Evolutionary conservation across 768 basidiomycete genomes (phyloP).

Genomic region (Mycena chlorophos): DNA sequence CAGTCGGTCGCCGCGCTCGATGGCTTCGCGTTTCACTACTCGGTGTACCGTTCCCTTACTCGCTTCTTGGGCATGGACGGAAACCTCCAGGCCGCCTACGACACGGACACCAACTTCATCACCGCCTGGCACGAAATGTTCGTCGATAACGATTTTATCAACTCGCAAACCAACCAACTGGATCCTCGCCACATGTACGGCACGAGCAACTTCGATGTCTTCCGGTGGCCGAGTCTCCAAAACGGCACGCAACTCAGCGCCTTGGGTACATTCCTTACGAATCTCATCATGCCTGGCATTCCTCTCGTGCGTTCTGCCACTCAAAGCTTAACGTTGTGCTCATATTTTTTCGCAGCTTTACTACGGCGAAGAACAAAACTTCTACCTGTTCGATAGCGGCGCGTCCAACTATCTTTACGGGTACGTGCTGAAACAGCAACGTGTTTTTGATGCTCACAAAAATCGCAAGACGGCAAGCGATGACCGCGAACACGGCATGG

Average conservation of each 20-base stretch:
- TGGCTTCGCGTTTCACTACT: constrained; percentile 89
- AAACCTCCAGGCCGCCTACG: constrained; percentile 88
- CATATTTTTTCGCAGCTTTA: constrained; percentile 47
- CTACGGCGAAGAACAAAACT: constrained; percentile 92
- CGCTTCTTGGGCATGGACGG: constrained; percentile 97
- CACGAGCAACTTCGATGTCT: constrained; percentile 93
- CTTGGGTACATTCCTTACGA: constrained; percentile 76
- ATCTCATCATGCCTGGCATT: constrained; percentile 84
- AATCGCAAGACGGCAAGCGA: constrained; percentile 87
- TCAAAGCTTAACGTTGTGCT: constrained; percentile 2
- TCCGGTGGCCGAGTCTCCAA: constrained; percentile 87
- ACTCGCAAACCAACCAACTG: constrained; percentile 58
- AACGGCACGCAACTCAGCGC: constrained; percentile 79
- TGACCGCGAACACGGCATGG: constrained; percentile 85
- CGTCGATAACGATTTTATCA: constrained; percentile 83
- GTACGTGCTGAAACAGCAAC: constrained; percentile 34
- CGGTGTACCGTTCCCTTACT: constrained; percentile 81
- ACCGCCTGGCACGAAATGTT: constrained; percentile 93
- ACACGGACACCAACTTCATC: constrained; percentile 79
- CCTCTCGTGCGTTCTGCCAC: constrained; percentile 55
- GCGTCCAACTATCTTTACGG: constrained; percentile 91
- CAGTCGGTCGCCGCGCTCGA: constrained; percentile 65
- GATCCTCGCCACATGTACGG: constrained; percentile 92
- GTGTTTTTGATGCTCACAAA: not conserved
- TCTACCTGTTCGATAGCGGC: constrained; percentile 86